Conservation (phyloP, 805 yeast species). For the Kregervanrija fluxuum region DNA sequence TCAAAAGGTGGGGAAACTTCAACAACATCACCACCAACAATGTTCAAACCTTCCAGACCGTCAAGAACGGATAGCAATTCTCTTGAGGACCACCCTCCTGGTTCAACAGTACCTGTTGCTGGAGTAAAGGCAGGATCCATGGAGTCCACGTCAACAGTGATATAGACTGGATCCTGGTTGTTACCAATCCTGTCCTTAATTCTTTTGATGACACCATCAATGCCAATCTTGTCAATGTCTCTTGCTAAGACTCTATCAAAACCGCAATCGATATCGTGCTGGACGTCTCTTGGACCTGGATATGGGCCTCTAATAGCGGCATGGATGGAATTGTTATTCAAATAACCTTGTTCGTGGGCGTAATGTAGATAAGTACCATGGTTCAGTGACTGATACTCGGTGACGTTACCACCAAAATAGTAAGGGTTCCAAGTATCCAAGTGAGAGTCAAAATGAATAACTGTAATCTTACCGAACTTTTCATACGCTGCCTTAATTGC, state of each 20-base stretch:
- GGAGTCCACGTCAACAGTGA: slow-evolving; percentile 48
- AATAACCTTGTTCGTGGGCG: slow-evolving; percentile 56
- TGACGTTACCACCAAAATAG: slow-evolving; percentile 35
- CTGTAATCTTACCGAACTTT: slow-evolving; percentile 38
- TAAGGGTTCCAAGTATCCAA: slow-evolving; percentile 56
- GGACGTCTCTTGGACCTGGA: slow-evolving; percentile 27
- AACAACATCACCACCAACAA: slow-evolving; percentile 46
- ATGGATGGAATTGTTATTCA: slow-evolving; percentile 41
- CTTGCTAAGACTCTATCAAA: slow-evolving; percentile 35
- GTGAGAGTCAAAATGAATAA: slow-evolving; percentile 60
- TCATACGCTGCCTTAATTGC: slow-evolving; percentile 43
- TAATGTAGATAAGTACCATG: slow-evolving; percentile 64
- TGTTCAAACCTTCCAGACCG: slow-evolving; percentile 36
- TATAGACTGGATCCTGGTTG: slow-evolving; percentile 31
- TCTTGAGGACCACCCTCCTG: slow-evolving; percentile 51
- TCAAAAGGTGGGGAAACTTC: slow-evolving; percentile 40
- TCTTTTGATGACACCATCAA: slow-evolving; percentile 27
- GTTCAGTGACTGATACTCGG: slow-evolving; percentile 45
- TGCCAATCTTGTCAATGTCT: slow-evolving; percentile 37
- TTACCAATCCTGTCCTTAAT: slow-evolving; percentile 28
- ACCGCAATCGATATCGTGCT: slow-evolving; percentile 32
- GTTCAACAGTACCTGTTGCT: slow-evolving; percentile 75
- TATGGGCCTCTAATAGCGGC: slow-evolving; percentile 59
- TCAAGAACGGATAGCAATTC: slow-evolving; percentile 38
- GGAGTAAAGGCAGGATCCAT: slow-evolving; percentile 67